Percentiles rank a stretch among this genome's conserved stretches.
Evolutionary conservation across 2,329 filamentous ascomycete species (phyloP).

Genomic region (Penicillium janthinellum): DNA sequence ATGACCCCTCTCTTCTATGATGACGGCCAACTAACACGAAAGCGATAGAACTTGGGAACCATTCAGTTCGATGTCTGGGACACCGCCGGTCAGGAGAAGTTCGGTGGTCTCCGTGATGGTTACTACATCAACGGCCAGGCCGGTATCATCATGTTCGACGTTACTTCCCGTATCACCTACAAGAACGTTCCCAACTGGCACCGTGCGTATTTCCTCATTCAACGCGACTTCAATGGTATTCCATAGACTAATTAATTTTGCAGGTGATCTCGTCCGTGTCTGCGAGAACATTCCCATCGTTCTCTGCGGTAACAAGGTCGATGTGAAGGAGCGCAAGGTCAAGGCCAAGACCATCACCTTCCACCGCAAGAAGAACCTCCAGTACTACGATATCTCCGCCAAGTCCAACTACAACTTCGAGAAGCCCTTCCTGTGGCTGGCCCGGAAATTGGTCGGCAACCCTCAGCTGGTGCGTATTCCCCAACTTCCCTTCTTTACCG

Average conservation of each 20-base stretch:
- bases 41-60: slow-evolving; percentile 75
- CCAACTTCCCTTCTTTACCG: slow-evolving; percentile 23
- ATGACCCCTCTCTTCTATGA: neutral
- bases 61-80: slow-evolving; percentile 99
- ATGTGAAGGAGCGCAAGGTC: slow-evolving; percentile 99
- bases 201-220: slow-evolving; percentile 65
- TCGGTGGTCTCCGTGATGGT: slow-evolving; percentile 96
- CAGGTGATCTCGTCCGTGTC: slow-evolving; percentile 96
- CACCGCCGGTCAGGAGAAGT: slow-evolving; percentile 99
- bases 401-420: slow-evolving; percentile 99
- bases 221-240: neutral
- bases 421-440: slow-evolving; percentile 99
- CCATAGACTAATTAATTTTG: slow-evolving; percentile 1
- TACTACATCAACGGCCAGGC: slow-evolving; percentile 99
- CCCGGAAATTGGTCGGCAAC: slow-evolving; percentile 97
- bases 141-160: slow-evolving; percentile 99
- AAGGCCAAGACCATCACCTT: slow-evolving; percentile 99
- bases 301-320: slow-evolving; percentile 98
- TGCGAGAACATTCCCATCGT: slow-evolving; percentile 99
- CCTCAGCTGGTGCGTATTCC: slow-evolving; percentile 67
- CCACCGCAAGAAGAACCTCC: slow-evolving; percentile 99
- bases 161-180: slow-evolving; percentile 99
- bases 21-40: slow-evolving; percentile 31
- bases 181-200: slow-evolving; percentile 99
- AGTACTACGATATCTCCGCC: slow-evolving; percentile 99